Conservation (phyloP, 192 early-diverging fungal genomes). For the Geosiphon pyriformis region DNA sequence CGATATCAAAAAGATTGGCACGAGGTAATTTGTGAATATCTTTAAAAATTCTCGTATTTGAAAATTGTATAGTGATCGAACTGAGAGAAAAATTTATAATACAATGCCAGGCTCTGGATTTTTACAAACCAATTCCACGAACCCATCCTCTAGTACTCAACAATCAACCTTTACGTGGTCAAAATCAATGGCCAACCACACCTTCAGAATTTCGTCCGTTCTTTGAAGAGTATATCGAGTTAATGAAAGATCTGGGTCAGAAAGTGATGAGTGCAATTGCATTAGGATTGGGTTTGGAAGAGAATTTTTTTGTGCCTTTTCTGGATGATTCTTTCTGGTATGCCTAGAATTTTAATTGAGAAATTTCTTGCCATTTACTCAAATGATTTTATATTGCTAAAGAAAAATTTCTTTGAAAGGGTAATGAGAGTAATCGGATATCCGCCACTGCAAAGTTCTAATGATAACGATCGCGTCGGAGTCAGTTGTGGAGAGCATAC, state of each 20-base stretch:
- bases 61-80: background rate
- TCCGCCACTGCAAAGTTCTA: constrained; percentile 26
- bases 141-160: constrained; percentile 10
- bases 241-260: constrained; percentile 32
- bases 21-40: constrained; percentile 29
- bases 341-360: too few relatives aligned
- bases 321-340: constrained; percentile 32
- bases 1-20: constrained; percentile 46
- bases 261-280: constrained; percentile 46
- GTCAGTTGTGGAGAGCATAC: constrained; percentile 52
- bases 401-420: constrained; percentile 33
- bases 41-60: background rate
- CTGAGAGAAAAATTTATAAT: background rate
- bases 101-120: constrained; percentile 28
- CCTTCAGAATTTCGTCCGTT: constrained; percentile 27
- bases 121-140: constrained; percentile 38
- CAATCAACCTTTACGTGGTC: constrained; percentile 34
- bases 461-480: constrained; percentile 23
- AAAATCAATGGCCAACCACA: constrained; percentile 33
- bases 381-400: too few relatives aligned
- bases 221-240: constrained; percentile 37
- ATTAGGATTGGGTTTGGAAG: constrained; percentile 43
- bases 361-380: too few relatives aligned
- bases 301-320: constrained; percentile 26
- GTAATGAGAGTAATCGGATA: constrained; percentile 37